Percentiles rank a stretch among this genome's conserved stretches.
phyloP scores from a whole-genome alignment of 805 yeast genomes.

The Spencermartinsiella europaea region DNA sequence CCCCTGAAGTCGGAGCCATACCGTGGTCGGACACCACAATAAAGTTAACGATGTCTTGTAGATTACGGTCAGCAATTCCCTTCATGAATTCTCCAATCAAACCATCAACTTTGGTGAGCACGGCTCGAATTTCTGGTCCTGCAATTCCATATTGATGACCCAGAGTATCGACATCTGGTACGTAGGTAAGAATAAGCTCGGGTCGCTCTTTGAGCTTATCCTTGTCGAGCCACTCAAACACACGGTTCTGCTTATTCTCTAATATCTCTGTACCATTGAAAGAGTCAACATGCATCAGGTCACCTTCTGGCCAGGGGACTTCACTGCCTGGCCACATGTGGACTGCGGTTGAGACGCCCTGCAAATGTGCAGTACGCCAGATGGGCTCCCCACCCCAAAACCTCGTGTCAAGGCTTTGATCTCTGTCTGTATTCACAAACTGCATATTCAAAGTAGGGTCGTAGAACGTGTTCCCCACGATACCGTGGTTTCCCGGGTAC shows the following conservation, averaged over 20 bases:
- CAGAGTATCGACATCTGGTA: conserved; percentile 73
- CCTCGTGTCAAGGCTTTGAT: conserved; percentile 44
- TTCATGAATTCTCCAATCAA: conserved; percentile 48
- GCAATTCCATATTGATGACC: conserved; percentile 71
- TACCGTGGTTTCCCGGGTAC: conserved; percentile 79
- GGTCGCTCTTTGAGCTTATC: conserved; percentile 52
- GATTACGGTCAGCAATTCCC: conserved; percentile 49
- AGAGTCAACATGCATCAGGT: conserved; percentile 50
- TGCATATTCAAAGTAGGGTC: conserved; percentile 53
- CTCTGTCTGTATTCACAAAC: conserved; percentile 60
- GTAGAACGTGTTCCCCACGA: conserved; percentile 74
- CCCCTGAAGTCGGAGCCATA: conserved; percentile 79
- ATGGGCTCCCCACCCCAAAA: conserved; percentile 93
- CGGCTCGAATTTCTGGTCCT: conserved; percentile 52
- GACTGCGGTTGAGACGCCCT: conserved; percentile 63
- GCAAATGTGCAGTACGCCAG: conserved; percentile 70
- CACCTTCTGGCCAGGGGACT: conserved; percentile 48
- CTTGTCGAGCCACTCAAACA: conserved; percentile 63
- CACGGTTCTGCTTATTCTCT: conserved; percentile 49
- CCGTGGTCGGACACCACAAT: conserved; percentile 88
- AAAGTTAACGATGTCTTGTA: conserved; percentile 63
- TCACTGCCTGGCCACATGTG: conserved; percentile 98
- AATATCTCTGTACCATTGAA: conserved; percentile 63
- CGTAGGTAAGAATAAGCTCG: conserved; percentile 68
- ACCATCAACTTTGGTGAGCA: conserved; percentile 58